Evolutionary conservation across 306 rosid species (phyloP), one percentile per base, ranked within the genome.

Genomic region (Glycyrrhiza uralensis): DNA sequence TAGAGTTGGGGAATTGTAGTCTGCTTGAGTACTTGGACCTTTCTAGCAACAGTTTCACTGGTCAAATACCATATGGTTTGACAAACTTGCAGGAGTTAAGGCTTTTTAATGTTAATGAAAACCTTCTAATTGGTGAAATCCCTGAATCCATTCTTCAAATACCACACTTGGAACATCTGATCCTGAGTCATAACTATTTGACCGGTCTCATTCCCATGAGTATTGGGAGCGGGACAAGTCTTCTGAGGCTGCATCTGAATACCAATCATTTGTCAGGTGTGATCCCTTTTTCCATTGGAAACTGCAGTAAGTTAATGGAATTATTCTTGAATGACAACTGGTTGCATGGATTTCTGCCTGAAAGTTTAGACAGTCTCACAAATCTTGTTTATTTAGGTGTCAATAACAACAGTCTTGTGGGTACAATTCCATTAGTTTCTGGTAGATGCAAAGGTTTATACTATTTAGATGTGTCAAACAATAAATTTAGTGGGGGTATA

Each of bases 131-230:
- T 2, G 88, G 91, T 17, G 57, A 68, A 35, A 84, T 90, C 23
- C 91, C 91, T 1, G 65, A 76, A 2, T 80, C 80, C 24, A 58
- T 90, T 78, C 84, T 85, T 72, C 66, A 42, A 58, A 74, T 85
- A 32, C 76, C 76, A n/a, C 3, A 13, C 39, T 56, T 90, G 33
- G 68, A 80, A 71, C 1, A 42, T 20, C 14, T 86, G 10, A 61
- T 68, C 79, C 67, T 90, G 32, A 60, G 59, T 29, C 4, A 4
- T 4, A 87, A 90, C 71, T 17, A 12, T 22, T 61, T 90, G 44
- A 58, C 2, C 30, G 91, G 89, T 33, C 30, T 82, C 0, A 84
- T 90, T 14, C 88, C 96, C 12, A 20, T 29, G 6, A 87, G 55
- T 81, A 52, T 87, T 49, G 91, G 96, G 69, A 76, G 77, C 26